Evolutionary conservation across 495 filamentous ascomycete species (phyloP).

Genomic region (Aspergillus saccharolyticus): DNA sequence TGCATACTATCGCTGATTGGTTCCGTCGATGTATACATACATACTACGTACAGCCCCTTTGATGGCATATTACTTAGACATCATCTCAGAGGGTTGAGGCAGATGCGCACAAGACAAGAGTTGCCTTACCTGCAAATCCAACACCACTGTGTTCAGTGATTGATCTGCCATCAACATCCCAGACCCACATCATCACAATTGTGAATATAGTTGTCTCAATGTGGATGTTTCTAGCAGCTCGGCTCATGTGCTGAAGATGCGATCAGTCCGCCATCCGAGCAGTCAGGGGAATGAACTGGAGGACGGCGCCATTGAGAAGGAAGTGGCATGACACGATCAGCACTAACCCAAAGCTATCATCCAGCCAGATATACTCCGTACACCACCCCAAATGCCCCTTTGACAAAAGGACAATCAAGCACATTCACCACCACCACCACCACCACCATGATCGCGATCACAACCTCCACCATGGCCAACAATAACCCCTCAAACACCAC

Average conservation of each 20-base stretch:
- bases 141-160: too few species aligned
- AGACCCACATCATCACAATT: too few species aligned
- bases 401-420: not conserved
- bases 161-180: too few species aligned
- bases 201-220: too few species aligned
- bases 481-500: slow-evolving; percentile 3
- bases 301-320: not conserved
- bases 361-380: not conserved
- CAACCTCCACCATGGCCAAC: not conserved
- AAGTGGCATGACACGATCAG: not conserved
- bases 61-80: too few species aligned
- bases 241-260: not conserved
- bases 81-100: too few species aligned
- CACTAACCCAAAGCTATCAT: not conserved
- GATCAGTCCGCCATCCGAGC: too few species aligned
- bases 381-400: not conserved
- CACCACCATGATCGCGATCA: not conserved
- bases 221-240: too few species aligned
- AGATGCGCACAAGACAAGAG: too few species aligned
- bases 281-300: not conserved
- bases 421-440: not conserved
- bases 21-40: not conserved
- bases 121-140: too few species aligned
- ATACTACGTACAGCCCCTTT: too few species aligned
- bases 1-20: not conserved